Evolutionary conservation across 1,284 basidiomycete genomes (phyloP), one percentile per base, ranked within the genome.

Genomic region (Moesziomyces sp.): DNA sequence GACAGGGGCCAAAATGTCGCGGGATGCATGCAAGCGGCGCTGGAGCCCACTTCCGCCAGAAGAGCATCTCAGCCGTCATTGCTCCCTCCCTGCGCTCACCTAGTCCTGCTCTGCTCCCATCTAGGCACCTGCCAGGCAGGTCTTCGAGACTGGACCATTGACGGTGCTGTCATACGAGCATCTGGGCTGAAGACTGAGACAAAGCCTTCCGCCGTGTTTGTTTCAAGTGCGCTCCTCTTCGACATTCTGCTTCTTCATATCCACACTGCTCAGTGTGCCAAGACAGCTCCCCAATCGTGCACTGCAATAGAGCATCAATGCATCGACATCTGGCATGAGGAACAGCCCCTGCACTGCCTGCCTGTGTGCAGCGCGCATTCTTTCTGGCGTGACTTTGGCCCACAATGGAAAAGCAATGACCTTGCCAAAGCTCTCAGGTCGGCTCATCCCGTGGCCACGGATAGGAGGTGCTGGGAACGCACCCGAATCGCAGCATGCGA

Each of bases 1-100:
- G 66, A 69, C 66, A 69, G 66, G 66, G 66, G 66, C 56, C 66
- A 63, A 69, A 69, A 63, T 69, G 66, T 63, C 59, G 66, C 56
- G 59, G 55, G 49, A 19, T 69, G 60, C 59, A 69, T 69, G 66
- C 55, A 58, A 18, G 14, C 23, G 30, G 9, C 24, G 55, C 65
- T 58, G 46, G 54, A 58, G 56, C 47, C 21, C 48, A 58, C 40
- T 51, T 34, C 16, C 46, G 16, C 45, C 11, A 3, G 16, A 45
- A 45, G 43, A 13, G 19, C n/a, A 45, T 13, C n/a, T 45, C 19
- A 23, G 21, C 19, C 8, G 38, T 40, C 38, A 40, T 34, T 11
- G 38, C 38, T 4, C 11, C 16, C 38, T 40, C 38, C 18, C 16
- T 18, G 18, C 14, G 14, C 38, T n/a, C 38, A 40, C 5, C 16